Evolutionary conservation across 2,329 filamentous ascomycete genomes (phyloP).

Genomic region (Shiraia sp.): DNA sequence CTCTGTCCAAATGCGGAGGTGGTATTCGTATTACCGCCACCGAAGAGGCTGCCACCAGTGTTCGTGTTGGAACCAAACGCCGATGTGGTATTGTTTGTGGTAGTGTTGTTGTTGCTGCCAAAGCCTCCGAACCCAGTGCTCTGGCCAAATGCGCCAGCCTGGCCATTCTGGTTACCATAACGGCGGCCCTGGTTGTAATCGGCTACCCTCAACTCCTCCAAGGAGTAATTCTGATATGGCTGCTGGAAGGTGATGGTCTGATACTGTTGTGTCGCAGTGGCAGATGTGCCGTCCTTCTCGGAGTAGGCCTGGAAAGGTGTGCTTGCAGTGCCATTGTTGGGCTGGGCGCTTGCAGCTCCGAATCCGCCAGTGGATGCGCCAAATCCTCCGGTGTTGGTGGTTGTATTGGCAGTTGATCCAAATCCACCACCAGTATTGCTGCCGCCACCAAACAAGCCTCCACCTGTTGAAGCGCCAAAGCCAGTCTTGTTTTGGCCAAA

Average conservation of each 20-base stretch:
- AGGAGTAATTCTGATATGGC: conserved; percentile 85
- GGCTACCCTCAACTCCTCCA: conserved; percentile 68
- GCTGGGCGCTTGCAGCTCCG: conserved; percentile 21
- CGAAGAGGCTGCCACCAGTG: conserved; percentile 51
- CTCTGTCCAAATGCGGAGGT: conserved; percentile 39
- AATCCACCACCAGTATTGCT: conserved; percentile 33
- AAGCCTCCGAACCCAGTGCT: conserved; percentile 60
- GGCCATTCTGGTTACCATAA: conserved; percentile 79
- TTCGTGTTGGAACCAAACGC: conserved; percentile 55
- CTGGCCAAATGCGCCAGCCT: conserved; percentile 79
- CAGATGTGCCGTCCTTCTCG: conserved; percentile 71
- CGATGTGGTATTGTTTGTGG: conserved; percentile 27
- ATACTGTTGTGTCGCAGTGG: conserved; percentile 63
- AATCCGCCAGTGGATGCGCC: conserved; percentile 37
- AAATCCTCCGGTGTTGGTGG: conserved; percentile 35
- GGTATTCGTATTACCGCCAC: conserved; percentile 36
- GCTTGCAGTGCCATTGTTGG: conserved; percentile 65
- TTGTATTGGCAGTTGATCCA: conserved; percentile 16
- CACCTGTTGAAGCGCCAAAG: conserved; percentile 29
- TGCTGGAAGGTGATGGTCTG: conserved; percentile 80
- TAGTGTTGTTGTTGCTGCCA: conserved; percentile 44
- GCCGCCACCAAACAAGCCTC: conserved; percentile 36
- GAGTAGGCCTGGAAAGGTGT: conserved; percentile 67
- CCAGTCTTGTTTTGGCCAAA: conserved; percentile 39
- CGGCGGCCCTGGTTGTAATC: conserved; percentile 89